phyloP scores from a whole-genome alignment of 805 yeast species.

The Wickerhamiella siamensis region DNA sequence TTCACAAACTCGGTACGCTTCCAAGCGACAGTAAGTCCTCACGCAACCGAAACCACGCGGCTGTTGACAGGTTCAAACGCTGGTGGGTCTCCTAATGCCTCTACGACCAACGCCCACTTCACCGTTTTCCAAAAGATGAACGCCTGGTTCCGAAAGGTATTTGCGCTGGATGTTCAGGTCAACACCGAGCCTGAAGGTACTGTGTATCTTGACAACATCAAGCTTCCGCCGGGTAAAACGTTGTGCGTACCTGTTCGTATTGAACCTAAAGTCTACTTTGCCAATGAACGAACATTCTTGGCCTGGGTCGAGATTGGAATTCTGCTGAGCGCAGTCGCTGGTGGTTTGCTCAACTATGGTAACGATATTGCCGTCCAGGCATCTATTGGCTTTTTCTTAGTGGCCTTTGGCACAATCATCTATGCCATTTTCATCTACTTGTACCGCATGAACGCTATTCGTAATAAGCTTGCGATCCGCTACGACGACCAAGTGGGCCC shows the following conservation, averaged over 20 bases:
- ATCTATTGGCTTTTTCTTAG: conserved; percentile 69
- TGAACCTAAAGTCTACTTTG: conserved; percentile 98
- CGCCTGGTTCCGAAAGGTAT: conserved; percentile 4
- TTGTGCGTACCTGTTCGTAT: conserved; percentile 90
- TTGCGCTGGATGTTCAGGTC: conserved; percentile 20
- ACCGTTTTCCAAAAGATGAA: background rate
- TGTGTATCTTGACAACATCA: conserved; percentile 38
- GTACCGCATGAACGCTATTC: conserved; percentile 68
- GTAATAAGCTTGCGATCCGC: conserved; percentile 66
- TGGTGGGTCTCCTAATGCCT: conserved; percentile 1
- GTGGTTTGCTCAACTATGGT: conserved; percentile 76
- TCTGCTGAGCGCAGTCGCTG: conserved; percentile 78
- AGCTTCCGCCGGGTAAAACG: conserved; percentile 76
- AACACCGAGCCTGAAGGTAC: conserved; percentile 53
- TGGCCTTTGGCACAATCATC: conserved; percentile 57
- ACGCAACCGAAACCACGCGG: conserved; percentile 15
- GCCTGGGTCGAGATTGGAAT: conserved; percentile 89
- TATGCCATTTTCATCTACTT: conserved; percentile 65
- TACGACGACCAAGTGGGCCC: conserved; percentile 88
- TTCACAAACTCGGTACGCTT: conserved; percentile 12
- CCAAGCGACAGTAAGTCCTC: conserved; percentile 1
- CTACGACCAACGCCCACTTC: background rate
- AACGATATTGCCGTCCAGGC: conserved; percentile 60
- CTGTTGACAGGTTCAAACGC: conserved; percentile 9
- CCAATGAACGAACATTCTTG: conserved; percentile 88